A percentile compares a stretch with the other conserved stretches of the same genome.
These are phyloP conservation scores for Cucurbita pepo DNA, from an alignment of 306 rosid species.

Conservation along the genomic window DNA sequence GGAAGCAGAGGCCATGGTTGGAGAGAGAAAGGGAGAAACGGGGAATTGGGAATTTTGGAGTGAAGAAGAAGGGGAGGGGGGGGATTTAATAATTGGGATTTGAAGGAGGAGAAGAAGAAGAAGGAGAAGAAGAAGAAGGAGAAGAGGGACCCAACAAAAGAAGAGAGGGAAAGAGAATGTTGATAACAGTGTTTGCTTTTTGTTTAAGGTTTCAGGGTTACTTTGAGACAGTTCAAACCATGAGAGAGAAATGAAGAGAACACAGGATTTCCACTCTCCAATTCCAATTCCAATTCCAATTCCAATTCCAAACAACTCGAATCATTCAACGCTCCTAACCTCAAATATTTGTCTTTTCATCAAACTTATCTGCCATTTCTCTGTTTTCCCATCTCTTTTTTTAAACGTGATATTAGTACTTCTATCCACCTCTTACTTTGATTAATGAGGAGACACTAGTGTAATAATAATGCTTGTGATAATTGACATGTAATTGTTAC, in stretches of 20 bases:
- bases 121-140: conserved; percentile 9
- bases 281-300: too few species aligned
- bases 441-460: too few species aligned
- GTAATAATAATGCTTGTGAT: too few species aligned
- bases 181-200: conserved; percentile 43
- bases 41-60: not conserved
- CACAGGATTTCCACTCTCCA: not conserved
- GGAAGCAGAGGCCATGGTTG: conserved; percentile 18
- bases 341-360: not conserved
- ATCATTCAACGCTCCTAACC: not conserved
- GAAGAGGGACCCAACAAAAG: conserved; percentile 20
- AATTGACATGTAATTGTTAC: too few species aligned
- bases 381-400: too few species aligned
- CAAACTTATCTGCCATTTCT: too few species aligned
- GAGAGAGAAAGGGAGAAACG: not conserved
- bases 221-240: conserved; percentile 9
- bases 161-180: conserved; percentile 9
- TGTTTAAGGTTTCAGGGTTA: conserved; percentile 65
- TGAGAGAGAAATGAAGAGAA: not conserved
- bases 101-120: conserved; percentile 18
- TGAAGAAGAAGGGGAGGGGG: not conserved
- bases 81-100: conserved; percentile 32
- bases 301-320: not conserved
- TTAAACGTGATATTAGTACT: too few species aligned
- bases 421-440: too few species aligned